Conservation (phyloP, 257 asterid species). For the Capsicum rhomboideum region DNA sequence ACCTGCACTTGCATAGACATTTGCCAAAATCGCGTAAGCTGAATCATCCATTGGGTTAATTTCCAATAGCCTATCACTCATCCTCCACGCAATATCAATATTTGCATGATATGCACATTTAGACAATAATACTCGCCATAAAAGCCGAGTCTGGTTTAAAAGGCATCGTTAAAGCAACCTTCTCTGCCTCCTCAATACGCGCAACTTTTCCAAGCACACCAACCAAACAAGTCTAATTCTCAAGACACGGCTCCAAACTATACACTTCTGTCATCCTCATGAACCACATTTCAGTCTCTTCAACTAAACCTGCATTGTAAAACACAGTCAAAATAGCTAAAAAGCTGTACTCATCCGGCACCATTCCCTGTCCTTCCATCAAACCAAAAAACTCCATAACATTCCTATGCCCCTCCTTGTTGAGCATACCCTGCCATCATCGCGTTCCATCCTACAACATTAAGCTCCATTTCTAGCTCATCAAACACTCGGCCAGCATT, state of each 20-base stretch:
- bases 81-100: constrained; percentile 35
- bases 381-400: constrained; percentile 28
- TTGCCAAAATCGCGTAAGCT: constrained; percentile 61
- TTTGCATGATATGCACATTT: constrained; percentile 25
- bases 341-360: constrained; percentile 52
- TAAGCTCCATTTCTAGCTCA: constrained; percentile 24
- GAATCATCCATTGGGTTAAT: constrained; percentile 68
- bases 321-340: constrained; percentile 58
- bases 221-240: constrained; percentile 71
- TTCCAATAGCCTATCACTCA: constrained; percentile 47
- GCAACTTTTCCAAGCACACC: constrained; percentile 60
- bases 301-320: constrained; percentile 41
- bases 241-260: constrained; percentile 44
- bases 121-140: constrained; percentile 61
- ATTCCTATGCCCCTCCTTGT: constrained; percentile 33
- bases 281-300: constrained; percentile 59
- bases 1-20: constrained; percentile 37
- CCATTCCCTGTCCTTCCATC: constrained; percentile 43
- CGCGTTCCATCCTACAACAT: constrained; percentile 51
- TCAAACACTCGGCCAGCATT: constrained; percentile 55
- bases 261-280: constrained; percentile 36
- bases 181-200: constrained; percentile 60
- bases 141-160: constrained; percentile 68
- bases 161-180: constrained; percentile 51
- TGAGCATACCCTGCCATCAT: constrained; percentile 83